Base-by-base conservation (phyloP, 2,329 filamentous ascomycete species). In the Periconia digitata region DNA sequence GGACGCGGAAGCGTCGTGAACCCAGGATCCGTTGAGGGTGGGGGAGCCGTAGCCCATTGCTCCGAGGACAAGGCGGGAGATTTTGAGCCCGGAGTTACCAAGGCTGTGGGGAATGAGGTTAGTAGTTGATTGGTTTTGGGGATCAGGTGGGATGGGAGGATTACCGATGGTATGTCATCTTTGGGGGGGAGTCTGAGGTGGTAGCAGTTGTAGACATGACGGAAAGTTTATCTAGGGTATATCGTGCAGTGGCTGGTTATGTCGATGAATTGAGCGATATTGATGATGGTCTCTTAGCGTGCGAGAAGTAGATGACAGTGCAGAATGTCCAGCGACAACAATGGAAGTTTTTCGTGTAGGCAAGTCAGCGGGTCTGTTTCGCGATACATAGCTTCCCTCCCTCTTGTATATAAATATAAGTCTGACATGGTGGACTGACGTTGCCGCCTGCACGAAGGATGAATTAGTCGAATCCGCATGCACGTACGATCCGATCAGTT, bases 11-110 rank as follows among this genome's bases (percentile, higher is more conserved):
- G 75, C 70, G 1, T 62, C 58, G 12, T 72, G 36, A n/a, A 58
- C 54, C 65, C 64, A 68, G 17, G 60, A 53, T 6, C 47, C 47
- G 38, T 41, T 29, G 13, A 35, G 45, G 22, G 37, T 22, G 7
- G 43, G 47, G 2, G n/a, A 18, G 27, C 84, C 84, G 53, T 83
- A 79, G 58, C 74, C 77, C 83, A 86, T 85, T 55, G 76, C 76
- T 0, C 84, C 84, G 34, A 86, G 75, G 48, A 86, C 81, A 34
- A 83, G 78, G 39, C 80, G 76, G 0, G 82, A 85, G 44, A 85
- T 72, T 35, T 76, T 76, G 8, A 86, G 77, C 7, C 84, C 83
- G 44, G 76, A 80, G 40, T 75, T 77, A 15, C 84, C 84, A 2
- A 86, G 75, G 38, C 74, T 32, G 10, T 15, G 10, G n/a, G 12